phyloP scores from a whole-genome alignment of 495 filamentous ascomycete genomes.

The Letharia lupina region DNA sequence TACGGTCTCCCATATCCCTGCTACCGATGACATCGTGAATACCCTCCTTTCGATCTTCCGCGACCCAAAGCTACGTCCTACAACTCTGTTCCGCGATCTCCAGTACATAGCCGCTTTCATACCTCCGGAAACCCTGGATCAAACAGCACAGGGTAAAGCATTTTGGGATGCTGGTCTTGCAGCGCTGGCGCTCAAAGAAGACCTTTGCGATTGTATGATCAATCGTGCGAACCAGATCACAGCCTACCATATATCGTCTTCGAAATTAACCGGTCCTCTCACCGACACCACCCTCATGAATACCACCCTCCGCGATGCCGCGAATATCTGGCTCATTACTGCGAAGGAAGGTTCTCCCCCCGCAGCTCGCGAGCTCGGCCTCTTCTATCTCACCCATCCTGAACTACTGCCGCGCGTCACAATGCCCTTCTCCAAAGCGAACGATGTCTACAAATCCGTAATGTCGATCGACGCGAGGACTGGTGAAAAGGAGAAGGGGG shows the following conservation, averaged over 20 bases:
- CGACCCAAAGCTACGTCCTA: slow-evolving; percentile 67
- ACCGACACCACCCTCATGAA: slow-evolving; percentile 36
- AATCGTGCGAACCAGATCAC: slow-evolving; percentile 67
- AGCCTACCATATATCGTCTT: slow-evolving; percentile 37
- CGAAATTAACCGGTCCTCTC: slow-evolving; percentile 38
- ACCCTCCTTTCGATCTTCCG: slow-evolving; percentile 73
- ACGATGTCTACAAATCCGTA: slow-evolving; percentile 86
- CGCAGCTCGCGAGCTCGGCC: slow-evolving; percentile 89
- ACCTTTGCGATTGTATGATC: slow-evolving; percentile 85
- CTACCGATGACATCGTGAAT: slow-evolving; percentile 67
- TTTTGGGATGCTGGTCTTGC: slow-evolving; percentile 93
- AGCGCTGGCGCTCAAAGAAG: slow-evolving; percentile 79
- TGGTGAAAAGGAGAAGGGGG: slow-evolving; percentile 42
- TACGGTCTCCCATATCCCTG: slow-evolving; percentile 40
- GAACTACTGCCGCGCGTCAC: slow-evolving; percentile 79
- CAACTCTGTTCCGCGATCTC: slow-evolving; percentile 87
- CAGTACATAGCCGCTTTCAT: slow-evolving; percentile 95
- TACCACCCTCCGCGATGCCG: slow-evolving; percentile 75
- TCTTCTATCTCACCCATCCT: slow-evolving; percentile 89
- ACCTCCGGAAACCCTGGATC: slow-evolving; percentile 69
- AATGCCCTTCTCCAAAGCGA: slow-evolving; percentile 71
- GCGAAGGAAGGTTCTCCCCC: slow-evolving; percentile 88
- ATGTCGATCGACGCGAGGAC: slow-evolving; percentile 35
- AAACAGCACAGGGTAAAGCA: slow-evolving; percentile 78
- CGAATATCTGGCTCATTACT: slow-evolving; percentile 86